Evolutionary conservation across 139 green algal species (phyloP).

Genomic region (Chlamydomonas urium): DNA sequence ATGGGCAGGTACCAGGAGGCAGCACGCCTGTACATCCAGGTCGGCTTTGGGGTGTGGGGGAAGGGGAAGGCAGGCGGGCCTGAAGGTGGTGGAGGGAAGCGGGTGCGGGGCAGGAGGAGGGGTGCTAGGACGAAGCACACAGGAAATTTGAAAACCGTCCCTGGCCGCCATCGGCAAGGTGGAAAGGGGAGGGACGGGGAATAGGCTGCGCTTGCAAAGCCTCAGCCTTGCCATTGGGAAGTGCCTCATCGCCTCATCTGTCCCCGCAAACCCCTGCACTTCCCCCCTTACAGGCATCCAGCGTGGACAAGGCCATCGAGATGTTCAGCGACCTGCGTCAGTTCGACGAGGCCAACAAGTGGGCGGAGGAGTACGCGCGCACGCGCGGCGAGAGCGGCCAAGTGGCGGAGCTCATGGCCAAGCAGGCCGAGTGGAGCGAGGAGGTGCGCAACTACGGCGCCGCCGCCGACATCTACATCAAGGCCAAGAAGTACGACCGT

Average conservation of each 20-base stretch:
- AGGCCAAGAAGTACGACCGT: constrained; percentile 64
- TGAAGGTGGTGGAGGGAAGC: no score
- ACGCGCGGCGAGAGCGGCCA: constrained; percentile 29
- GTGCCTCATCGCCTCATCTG: background rate
- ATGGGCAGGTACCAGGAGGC: constrained; percentile 70
- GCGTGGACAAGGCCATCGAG: constrained; percentile 62
- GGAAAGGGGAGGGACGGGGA: no score
- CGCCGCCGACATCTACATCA: constrained; percentile 80
- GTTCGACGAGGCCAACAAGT: constrained; percentile 77
- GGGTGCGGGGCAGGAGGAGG: no score
- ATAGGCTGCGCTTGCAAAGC: no score
- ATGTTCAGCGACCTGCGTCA: constrained; percentile 80
- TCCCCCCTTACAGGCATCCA: constrained; percentile 15
- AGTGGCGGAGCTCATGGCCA: constrained; percentile 63
- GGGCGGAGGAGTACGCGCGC: constrained; percentile 61
- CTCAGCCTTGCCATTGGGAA: no score
- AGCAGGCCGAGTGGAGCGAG: constrained; percentile 80
- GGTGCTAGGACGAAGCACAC: no score
- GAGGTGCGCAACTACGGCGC: constrained; percentile 74
- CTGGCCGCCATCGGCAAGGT: no score
- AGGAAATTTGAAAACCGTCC: no score
- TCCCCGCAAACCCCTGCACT: background rate
- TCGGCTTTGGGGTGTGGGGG: no score
- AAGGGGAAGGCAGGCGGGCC: no score
- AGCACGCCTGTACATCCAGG: constrained; percentile 57